Conservation (phyloP, 495 filamentous ascomycete genomes). For the Umbilicaria muhlenbergii region DNA sequence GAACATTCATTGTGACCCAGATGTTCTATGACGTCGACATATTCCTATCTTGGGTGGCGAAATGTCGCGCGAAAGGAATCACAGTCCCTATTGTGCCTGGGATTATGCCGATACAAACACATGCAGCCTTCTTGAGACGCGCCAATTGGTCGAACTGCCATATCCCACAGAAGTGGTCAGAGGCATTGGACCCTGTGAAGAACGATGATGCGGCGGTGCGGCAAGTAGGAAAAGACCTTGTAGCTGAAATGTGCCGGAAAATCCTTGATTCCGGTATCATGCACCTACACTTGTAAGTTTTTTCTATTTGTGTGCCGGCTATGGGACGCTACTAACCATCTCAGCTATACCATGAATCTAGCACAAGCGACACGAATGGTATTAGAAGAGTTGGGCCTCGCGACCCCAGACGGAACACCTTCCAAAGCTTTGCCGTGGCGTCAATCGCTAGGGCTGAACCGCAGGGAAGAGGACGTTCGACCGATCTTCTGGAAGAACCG, state of each 20-base stretch:
- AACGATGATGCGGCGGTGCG: slow-evolving; percentile 89
- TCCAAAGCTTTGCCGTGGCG: slow-evolving; percentile 83
- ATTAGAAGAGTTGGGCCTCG: slow-evolving; percentile 70
- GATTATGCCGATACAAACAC: slow-evolving; percentile 97
- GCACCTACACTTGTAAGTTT: slow-evolving; percentile 73
- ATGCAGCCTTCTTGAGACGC: slow-evolving; percentile 77
- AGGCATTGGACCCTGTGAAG: slow-evolving; percentile 79
- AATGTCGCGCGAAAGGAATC: slow-evolving; percentile 72
- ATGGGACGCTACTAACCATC: neutral
- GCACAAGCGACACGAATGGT: slow-evolving; percentile 89
- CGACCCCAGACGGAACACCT: slow-evolving; percentile 53
- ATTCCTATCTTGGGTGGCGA: slow-evolving; percentile 79
- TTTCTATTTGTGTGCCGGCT: neutral
- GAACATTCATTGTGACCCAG: slow-evolving; percentile 87
- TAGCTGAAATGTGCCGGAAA: slow-evolving; percentile 84
- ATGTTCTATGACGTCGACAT: slow-evolving; percentile 99
- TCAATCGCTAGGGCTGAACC: slow-evolving; percentile 75
- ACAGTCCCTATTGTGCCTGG: slow-evolving; percentile 85
- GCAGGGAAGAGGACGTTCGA: slow-evolving; percentile 86
- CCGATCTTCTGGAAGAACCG: slow-evolving; percentile 99
- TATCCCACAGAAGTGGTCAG: slow-evolving; percentile 67
- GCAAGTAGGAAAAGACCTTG: slow-evolving; percentile 73
- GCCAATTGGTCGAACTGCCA: slow-evolving; percentile 77
- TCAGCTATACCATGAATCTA: slow-evolving; percentile 94
- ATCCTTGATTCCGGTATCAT: slow-evolving; percentile 67